Evolutionary conservation across 73 alveolate genomes (phyloP).

Genomic region (Strombidium stylifer): DNA sequence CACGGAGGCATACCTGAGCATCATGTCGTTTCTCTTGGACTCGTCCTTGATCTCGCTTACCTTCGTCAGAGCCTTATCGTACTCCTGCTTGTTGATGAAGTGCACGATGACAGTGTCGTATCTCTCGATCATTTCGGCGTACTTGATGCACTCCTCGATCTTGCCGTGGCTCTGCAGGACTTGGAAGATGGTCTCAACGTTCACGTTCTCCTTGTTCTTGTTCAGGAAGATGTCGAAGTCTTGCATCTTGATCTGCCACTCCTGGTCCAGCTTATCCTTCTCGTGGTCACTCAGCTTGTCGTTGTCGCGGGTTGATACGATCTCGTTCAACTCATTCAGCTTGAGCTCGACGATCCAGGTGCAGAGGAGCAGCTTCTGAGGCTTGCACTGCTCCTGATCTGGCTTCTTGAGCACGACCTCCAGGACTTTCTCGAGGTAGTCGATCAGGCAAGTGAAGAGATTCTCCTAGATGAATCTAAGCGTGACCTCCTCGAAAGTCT

Average conservation of each 20-base stretch:
- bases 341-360: conserved; percentile 93
- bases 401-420: conserved; percentile 33
- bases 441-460: conserved; percentile 59
- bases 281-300: conserved; percentile 36
- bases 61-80: conserved; percentile 73
- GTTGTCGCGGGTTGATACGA: conserved; percentile 59
- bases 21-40: conserved; percentile 58
- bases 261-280: background rate
- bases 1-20: conserved; percentile 85
- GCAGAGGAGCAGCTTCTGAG: conserved; percentile 78
- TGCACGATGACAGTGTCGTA: conserved; percentile 86
- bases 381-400: conserved; percentile 65
- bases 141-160: conserved; percentile 84
- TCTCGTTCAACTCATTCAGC: too few species aligned
- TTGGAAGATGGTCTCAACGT: conserved; percentile 72
- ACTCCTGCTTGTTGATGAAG: conserved; percentile 84
- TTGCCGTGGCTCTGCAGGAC: conserved; percentile 86
- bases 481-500: conserved; percentile 86
- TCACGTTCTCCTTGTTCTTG: conserved; percentile 64
- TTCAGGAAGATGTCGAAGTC: too few species aligned
- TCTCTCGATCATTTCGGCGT: conserved; percentile 77
- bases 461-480: conserved; percentile 70
- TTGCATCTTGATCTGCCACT: too few species aligned
- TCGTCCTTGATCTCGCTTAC: conserved; percentile 57
- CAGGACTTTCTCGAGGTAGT: conserved; percentile 56